phyloP scores from a whole-genome alignment of 202 grass and related monocot genomes.

The Carex arenaria region DNA sequence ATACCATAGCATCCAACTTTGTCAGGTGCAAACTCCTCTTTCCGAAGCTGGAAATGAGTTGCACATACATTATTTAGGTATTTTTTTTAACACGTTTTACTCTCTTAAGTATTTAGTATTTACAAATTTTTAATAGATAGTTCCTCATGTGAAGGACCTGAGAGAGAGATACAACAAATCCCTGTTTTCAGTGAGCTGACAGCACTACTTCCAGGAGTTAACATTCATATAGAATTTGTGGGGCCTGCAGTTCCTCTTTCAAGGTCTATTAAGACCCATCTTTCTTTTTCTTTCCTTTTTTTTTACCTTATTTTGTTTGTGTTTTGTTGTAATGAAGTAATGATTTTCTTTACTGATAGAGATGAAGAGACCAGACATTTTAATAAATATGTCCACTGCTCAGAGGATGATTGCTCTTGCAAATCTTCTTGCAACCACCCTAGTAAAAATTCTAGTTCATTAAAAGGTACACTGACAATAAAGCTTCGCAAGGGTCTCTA shows the following conservation, averaged over 20 bases:
- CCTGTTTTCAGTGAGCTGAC: slow-evolving; percentile 59
- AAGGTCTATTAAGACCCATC: slow-evolving; percentile 33
- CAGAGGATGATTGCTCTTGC: slow-evolving; percentile 55
- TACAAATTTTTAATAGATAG: background rate
- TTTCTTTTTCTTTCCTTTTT: background rate
- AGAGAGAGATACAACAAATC: slow-evolving; percentile 79
- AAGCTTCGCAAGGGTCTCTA: slow-evolving; percentile 74
- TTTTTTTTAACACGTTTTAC: slow-evolving; percentile 3
- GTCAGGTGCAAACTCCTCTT: slow-evolving; percentile 33
- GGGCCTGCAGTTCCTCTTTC: slow-evolving; percentile 79
- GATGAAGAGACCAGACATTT: slow-evolving; percentile 58
- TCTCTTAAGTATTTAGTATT: slow-evolving; percentile 24
- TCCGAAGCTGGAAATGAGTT: slow-evolving; percentile 38
- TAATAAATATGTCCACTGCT: slow-evolving; percentile 50
- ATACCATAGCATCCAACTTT: slow-evolving; percentile 79
- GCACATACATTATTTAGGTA: slow-evolving; percentile 97
- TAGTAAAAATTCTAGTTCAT: background rate
- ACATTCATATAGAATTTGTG: slow-evolving; percentile 61
- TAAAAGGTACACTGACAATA: slow-evolving; percentile 33
- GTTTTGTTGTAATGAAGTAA: background rate
- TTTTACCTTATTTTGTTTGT: slow-evolving; percentile 8
- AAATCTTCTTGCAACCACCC: slow-evolving; percentile 37
- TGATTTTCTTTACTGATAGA: slow-evolving; percentile 21
- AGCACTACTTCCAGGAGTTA: slow-evolving; percentile 71
- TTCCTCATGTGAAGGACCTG: slow-evolving; percentile 58